phyloP scores from a whole-genome alignment of 768 basidiomycete species.

The Pholiota molesta region DNA sequence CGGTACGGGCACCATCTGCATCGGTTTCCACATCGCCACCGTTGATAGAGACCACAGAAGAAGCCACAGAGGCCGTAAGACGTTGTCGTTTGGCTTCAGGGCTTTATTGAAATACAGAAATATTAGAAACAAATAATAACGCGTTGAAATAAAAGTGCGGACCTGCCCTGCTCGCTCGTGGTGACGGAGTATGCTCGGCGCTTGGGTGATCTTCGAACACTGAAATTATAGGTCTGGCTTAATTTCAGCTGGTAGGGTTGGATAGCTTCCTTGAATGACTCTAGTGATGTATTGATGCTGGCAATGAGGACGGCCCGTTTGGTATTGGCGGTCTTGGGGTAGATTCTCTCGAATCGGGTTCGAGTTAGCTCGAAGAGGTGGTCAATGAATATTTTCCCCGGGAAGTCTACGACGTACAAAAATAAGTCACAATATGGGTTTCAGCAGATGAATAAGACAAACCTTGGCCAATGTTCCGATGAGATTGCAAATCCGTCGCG shows the following conservation, averaged over 20 bases:
- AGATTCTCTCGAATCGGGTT: slow-evolving; percentile 29
- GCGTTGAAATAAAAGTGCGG: not conserved
- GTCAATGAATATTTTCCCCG: slow-evolving; percentile 50
- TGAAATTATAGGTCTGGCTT: slow-evolving; percentile 39
- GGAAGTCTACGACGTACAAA: slow-evolving; percentile 39
- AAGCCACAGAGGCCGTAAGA: slow-evolving; percentile 36
- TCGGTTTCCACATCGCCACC: slow-evolving; percentile 30
- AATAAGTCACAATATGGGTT: not conserved
- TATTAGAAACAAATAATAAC: not conserved
- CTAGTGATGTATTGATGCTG: slow-evolving; percentile 34
- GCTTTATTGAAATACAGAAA: slow-evolving; percentile 13
- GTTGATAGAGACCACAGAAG: slow-evolving; percentile 33
- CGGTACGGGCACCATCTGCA: slow-evolving; percentile 19
- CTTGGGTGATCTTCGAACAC: slow-evolving; percentile 47
- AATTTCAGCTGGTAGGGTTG: slow-evolving; percentile 40
- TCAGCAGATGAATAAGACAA: slow-evolving; percentile 8
- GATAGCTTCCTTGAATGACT: slow-evolving; percentile 34
- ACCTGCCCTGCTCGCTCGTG: slow-evolving; percentile 42
- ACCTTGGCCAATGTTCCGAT: slow-evolving; percentile 50
- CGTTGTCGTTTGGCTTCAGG: slow-evolving; percentile 46
- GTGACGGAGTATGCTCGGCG: slow-evolving; percentile 48
- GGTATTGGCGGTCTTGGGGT: slow-evolving; percentile 14
- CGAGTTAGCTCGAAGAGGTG: slow-evolving; percentile 48
- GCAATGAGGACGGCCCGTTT: slow-evolving; percentile 28
- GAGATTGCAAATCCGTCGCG: slow-evolving; percentile 43